Conservation (phyloP, 2,329 filamentous ascomycete genomes). For the Exutisphaerella laricina region DNA sequence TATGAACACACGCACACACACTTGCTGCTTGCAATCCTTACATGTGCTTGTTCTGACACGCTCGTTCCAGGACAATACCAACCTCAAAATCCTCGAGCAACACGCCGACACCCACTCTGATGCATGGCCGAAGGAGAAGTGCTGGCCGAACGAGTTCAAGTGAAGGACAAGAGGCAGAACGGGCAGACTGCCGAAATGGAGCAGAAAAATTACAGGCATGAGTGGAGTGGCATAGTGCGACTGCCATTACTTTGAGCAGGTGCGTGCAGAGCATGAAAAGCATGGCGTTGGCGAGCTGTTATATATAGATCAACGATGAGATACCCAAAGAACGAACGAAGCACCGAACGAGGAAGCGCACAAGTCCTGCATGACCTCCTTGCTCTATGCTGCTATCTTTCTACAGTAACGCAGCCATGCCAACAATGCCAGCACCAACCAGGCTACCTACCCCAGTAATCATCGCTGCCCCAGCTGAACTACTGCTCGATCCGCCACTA, state of each 20-base stretch:
- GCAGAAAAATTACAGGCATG: too few relatives aligned
- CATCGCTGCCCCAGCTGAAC: conserved; percentile 10
- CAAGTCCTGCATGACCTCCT: too few relatives aligned
- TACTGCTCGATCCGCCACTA: conserved; percentile 2
- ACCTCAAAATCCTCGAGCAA: conserved; percentile 48
- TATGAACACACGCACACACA: conserved; percentile 10
- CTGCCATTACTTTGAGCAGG: too few relatives aligned
- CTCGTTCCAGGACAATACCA: conserved; percentile 40
- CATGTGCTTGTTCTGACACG: neutral
- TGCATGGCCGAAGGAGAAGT: conserved; percentile 55
- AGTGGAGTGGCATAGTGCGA: too few relatives aligned
- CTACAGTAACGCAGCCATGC: conserved; percentile 11
- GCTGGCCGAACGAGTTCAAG: conserved; percentile 44
- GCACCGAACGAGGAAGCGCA: too few relatives aligned
- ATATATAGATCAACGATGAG: too few relatives aligned
- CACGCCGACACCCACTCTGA: conserved; percentile 49
- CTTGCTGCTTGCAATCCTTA: too few relatives aligned
- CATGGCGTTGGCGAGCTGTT: too few relatives aligned
- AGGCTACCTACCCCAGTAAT: conserved; percentile 12
- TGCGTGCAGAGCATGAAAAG: too few relatives aligned
- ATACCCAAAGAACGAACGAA: too few relatives aligned
- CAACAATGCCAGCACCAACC: conserved; percentile 11
- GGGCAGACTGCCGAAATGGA: too few relatives aligned
- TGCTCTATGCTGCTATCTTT: too few relatives aligned
- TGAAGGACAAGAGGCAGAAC: neutral